A percentile compares a stretch with the other conserved stretches of the same genome.
Evolutionary conservation across 1,284 basidiomycete species (phyloP).

Genomic region (Cystobasidiaceae sp.): DNA sequence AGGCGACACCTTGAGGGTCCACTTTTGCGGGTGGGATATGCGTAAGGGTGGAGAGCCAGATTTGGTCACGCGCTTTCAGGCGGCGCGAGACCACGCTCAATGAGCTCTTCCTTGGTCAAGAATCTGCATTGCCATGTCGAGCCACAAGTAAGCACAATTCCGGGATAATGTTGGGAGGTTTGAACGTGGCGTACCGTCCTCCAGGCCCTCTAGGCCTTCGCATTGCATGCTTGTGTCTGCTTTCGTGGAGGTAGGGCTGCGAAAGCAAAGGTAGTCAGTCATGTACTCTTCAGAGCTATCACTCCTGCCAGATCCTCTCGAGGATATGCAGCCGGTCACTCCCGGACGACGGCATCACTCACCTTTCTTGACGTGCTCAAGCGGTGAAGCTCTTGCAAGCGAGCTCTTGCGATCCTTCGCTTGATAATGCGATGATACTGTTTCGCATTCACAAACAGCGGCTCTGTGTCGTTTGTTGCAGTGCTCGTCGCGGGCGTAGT

Average conservation of each 20-base stretch:
- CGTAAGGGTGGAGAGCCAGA: no score
- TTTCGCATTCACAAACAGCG: constrained; percentile 94
- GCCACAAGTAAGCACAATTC: background rate
- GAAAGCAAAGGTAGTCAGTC: background rate
- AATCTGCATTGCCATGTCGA: background rate
- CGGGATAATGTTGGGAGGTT: constrained; percentile 63
- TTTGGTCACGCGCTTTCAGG: constrained; percentile 1
- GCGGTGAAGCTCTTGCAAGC: constrained; percentile 84
- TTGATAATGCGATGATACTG: constrained; percentile 96
- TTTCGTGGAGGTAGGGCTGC: constrained; percentile 94
- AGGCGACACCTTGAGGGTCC: background rate
- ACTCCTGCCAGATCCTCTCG: no score
- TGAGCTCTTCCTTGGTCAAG: constrained; percentile 32
- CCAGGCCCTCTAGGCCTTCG: constrained; percentile 91
- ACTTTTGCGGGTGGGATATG: no score
- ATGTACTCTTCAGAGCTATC: no score
- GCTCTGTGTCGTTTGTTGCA: constrained; percentile 66
- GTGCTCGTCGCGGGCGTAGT: background rate
- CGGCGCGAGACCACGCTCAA: constrained; percentile 11
- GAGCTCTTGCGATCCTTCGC: constrained; percentile 74
- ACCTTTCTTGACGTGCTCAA: constrained; percentile 88
- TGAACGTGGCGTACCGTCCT: constrained; percentile 54
- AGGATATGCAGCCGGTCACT: no score
- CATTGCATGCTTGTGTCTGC: constrained; percentile 96
- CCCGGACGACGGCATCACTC: constrained; percentile 38